phyloP scores from a whole-genome alignment of 768 basidiomycete species.

The Strobilomyces confusus region DNA sequence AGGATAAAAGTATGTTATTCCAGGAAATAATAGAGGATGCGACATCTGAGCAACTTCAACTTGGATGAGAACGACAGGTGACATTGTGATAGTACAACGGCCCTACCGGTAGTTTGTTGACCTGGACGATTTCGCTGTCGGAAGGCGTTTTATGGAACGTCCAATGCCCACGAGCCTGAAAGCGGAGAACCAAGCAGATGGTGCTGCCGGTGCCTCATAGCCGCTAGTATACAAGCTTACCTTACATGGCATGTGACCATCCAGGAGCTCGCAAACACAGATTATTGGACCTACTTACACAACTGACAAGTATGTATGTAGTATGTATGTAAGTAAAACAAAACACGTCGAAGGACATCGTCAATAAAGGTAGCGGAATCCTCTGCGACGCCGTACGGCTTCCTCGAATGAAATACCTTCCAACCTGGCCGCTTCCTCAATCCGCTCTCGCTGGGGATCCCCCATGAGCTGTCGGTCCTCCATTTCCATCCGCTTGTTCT shows the following conservation, averaged over 20 bases:
- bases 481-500: conserved; percentile 48
- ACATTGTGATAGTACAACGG: not conserved
- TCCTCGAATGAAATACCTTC: conserved; percentile 60
- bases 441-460: conserved; percentile 42
- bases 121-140: not conserved
- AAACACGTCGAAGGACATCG: not conserved
- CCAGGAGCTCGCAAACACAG: too few species aligned
- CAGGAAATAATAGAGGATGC: conserved; percentile 23
- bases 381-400: conserved; percentile 51
- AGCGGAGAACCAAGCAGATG: not conserved
- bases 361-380: conserved; percentile 55
- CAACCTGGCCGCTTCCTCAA: conserved; percentile 54
- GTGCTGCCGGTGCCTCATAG: not conserved
- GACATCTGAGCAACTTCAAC: conserved; percentile 16
- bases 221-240: too few species aligned
- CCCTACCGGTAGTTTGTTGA: not conserved
- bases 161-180: not conserved
- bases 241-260: too few species aligned
- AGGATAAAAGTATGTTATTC: conserved; percentile 49
- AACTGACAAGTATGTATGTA: too few species aligned
- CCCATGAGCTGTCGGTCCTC: conserved; percentile 44
- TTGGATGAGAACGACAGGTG: not conserved
- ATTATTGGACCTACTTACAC: too few species aligned
- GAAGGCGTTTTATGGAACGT: not conserved
- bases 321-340: too few species aligned